Conservation (phyloP, 352 stramenopile genomes). For the Pelagophyceae sp. region DNA sequence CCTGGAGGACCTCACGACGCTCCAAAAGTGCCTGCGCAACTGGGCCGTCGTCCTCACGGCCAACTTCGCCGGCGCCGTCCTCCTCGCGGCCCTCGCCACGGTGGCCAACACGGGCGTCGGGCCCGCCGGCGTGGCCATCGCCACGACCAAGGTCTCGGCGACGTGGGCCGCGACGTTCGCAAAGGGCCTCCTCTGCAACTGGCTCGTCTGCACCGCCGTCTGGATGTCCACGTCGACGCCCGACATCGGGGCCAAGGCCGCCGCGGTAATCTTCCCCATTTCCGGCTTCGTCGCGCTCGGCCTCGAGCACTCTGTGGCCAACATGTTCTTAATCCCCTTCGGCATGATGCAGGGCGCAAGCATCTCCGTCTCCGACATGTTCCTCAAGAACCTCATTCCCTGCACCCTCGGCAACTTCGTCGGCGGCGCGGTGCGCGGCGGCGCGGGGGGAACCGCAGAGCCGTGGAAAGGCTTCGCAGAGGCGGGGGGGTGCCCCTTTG, state of each 20-base stretch:
- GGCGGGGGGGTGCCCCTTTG: too few species aligned
- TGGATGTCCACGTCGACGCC: conserved; percentile 55
- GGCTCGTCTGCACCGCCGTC: conserved; percentile 69
- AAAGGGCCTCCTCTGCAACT: conserved; percentile 67
- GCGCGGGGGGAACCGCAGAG: too few species aligned
- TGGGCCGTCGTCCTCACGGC: background rate
- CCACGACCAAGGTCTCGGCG: conserved; percentile 55
- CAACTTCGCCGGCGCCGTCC: conserved; percentile 23
- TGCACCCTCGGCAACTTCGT: conserved; percentile 68
- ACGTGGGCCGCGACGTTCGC: conserved; percentile 58
- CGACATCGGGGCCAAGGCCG: conserved; percentile 48
- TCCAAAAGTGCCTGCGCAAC: conserved; percentile 35
- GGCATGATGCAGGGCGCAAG: conserved; percentile 61
- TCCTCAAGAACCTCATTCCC: conserved; percentile 66
- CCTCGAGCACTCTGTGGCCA: conserved; percentile 70
- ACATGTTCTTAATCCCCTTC: conserved; percentile 76
- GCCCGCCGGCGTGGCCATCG: conserved; percentile 48
- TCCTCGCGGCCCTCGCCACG: conserved; percentile 54
- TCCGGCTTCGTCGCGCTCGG: conserved; percentile 71
- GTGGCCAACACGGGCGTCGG: conserved; percentile 47
- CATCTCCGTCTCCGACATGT: conserved; percentile 51
- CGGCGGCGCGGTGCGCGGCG: conserved; percentile 55
- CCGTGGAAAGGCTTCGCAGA: too few species aligned
- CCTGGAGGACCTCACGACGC: conserved; percentile 41
- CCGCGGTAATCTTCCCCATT: conserved; percentile 68